Conservation (phyloP, 352 stramenopile species). For the Pythium oligandrum region DNA sequence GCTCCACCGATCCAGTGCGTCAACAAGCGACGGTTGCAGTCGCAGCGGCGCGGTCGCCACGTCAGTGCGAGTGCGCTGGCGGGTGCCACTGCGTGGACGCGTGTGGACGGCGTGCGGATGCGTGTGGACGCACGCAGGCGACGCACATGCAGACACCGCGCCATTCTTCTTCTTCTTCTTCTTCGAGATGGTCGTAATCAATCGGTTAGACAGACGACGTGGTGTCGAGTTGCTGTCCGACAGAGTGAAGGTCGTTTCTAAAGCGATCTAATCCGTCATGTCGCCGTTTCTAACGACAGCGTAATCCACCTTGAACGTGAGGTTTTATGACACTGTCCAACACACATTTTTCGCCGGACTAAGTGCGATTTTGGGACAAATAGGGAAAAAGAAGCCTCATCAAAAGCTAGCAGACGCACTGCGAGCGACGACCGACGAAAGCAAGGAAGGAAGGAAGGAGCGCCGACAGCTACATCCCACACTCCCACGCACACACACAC, state of each 20-base stretch:
- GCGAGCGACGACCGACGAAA: no score
- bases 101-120: constrained; percentile 2
- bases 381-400: no score
- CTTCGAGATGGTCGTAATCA: not conserved
- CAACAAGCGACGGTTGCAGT: no score
- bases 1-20: no score
- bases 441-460: not conserved
- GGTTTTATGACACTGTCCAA: no score
- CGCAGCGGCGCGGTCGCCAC: no score
- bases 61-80: not conserved
- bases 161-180: not conserved
- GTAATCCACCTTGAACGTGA: no score
- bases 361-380: no score
- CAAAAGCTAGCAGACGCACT: no score
- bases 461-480: not conserved
- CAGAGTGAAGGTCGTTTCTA: not conserved
- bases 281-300: no score
- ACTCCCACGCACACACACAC: not conserved
- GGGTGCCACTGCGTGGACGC: constrained; percentile 1
- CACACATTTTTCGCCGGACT: no score
- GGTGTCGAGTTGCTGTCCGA: not conserved
- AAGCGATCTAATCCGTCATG: no score
- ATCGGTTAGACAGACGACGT: not conserved
- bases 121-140: not conserved
- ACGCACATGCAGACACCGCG: not conserved